Percentiles rank a stretch among this genome's conserved stretches.
Evolutionary conservation across 208 protist genomes (phyloP).

Genomic region (Naegleria gruberi): DNA sequence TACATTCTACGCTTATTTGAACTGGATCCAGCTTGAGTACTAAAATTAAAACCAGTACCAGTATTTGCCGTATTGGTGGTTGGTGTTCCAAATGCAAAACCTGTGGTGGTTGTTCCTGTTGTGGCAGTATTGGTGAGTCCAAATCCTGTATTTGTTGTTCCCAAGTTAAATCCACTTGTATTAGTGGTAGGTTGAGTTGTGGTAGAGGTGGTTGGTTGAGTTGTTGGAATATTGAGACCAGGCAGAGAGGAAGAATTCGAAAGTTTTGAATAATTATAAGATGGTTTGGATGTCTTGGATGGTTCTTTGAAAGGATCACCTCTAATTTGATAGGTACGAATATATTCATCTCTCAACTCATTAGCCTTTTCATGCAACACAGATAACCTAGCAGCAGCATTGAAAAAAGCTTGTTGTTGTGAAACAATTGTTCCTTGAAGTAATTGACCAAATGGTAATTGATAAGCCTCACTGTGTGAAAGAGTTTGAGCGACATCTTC

Average conservation of each 20-base stretch:
- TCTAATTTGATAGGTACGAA: background rate
- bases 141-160: background rate
- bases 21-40: no score
- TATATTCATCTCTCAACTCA: background rate
- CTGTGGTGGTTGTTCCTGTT: background rate
- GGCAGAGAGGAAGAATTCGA: background rate
- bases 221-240: background rate
- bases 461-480: background rate
- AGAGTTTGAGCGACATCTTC: background rate
- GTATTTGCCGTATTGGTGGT: background rate
- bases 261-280: background rate
- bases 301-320: background rate
- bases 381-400: background rate
- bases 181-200: background rate
- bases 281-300: background rate
- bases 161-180: background rate
- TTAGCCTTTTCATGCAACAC: background rate
- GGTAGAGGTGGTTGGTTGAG: background rate
- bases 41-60: background rate
- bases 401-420: background rate
- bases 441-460: background rate
- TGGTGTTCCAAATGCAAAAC: background rate
- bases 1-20: no score
- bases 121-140: background rate
- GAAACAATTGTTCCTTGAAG: background rate